Conservation (phyloP, 2,329 filamentous ascomycete species). For the Aspergillus thermomutatus region DNA sequence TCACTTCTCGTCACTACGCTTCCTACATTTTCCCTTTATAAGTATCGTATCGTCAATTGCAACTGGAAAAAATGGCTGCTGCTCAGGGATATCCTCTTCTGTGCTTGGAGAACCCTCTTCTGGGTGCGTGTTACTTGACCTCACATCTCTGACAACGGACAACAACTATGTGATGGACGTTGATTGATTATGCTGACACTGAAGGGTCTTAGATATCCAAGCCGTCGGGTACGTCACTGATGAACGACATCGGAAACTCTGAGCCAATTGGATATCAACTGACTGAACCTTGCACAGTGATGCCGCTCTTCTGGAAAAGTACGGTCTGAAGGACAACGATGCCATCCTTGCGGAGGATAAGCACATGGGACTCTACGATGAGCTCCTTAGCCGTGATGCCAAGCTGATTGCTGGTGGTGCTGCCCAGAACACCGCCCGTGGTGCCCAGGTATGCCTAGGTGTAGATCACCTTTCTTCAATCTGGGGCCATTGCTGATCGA, state of each 20-base stretch:
- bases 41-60: constrained; percentile 6
- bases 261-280: constrained; percentile 1
- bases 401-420: constrained; percentile 95
- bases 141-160: not conserved
- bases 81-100: constrained; percentile 81
- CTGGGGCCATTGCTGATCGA: not conserved
- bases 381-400: constrained; percentile 85
- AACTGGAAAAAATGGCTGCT: constrained; percentile 61
- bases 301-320: constrained; percentile 83
- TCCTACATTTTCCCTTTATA: constrained; percentile 2
- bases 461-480: not conserved
- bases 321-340: constrained; percentile 91
- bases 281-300: constrained; percentile 52
- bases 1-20: not conserved
- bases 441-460: constrained; percentile 62
- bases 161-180: not conserved
- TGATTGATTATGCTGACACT: constrained; percentile 18
- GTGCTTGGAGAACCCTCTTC: constrained; percentile 94
- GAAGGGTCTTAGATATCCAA: constrained; percentile 70
- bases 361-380: constrained; percentile 87
- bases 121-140: constrained; percentile 55
- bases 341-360: constrained; percentile 93
- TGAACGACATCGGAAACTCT: not conserved
- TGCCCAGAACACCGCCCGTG: constrained; percentile 94
- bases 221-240: constrained; percentile 58